Base-by-base conservation (phyloP, 1,139 yeast genomes). In the Kodamaea fungicola region DNA sequence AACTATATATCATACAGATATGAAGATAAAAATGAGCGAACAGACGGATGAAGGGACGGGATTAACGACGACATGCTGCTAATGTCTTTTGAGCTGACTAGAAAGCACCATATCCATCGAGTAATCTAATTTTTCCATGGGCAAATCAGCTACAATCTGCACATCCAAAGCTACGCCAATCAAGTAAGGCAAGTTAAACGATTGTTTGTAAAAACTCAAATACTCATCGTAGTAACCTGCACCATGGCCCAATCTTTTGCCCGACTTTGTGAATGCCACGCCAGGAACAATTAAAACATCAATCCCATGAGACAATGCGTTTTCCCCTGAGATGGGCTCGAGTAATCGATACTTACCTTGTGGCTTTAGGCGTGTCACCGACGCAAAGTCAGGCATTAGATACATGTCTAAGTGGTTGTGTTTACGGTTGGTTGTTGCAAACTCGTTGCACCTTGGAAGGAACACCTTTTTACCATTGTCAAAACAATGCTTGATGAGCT, bases 191-290 rank as follows among this genome's bases (percentile, higher is more conserved):
- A 38, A 49, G 7, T 40, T 49, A 41, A 61, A 57, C 46, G 55
- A 59, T 24, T 57, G 49, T n/a, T 50, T 35, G 50, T 80, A 80
- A 31, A 80, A 63, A 28, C 66, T 62, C 28, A 88, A 68, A 54
- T 78, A 90, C 47, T 82, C 87, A 57, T 92, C 97, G 57, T 92
- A 92, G 58, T 76, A 89, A 0, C 97, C 98, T 8, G 83, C 94
- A 1, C 98, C 98, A 56, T 89, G 96, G 1, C 97, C 98, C 38
- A 92, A 57, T 40, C 98, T 60, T 25, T 68, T 63, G 35, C 81
- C 77, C 7, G 49, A 37, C 1, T 42, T 47, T 2, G 83, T 71
- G 55, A 87, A 90, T 1, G 88, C 96, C 1, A 92, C 82, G 0
- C 95, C 97, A 0, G 97, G 98, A 0, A 92, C 67, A 2, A 92